Evolutionary conservation across 768 basidiomycete genomes (phyloP).

Genomic region (Lentinula aciculospora): DNA sequence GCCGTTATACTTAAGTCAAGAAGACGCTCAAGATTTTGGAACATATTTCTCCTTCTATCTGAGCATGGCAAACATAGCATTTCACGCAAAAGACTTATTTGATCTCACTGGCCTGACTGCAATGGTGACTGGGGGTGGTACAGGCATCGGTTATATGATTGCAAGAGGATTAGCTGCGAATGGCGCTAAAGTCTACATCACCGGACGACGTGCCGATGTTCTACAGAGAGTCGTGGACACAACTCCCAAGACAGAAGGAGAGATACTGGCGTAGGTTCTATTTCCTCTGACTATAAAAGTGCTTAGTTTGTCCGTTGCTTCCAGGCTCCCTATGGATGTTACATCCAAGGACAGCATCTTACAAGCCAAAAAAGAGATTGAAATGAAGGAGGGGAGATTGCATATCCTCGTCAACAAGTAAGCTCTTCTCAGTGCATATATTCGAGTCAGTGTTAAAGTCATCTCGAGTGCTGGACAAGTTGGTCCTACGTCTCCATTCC

Average conservation of each 20-base stretch:
- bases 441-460: neutral
- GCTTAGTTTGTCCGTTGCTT: neutral
- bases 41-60: neutral
- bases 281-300: too few species aligned
- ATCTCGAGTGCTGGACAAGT: conserved; percentile 62
- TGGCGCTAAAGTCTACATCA: conserved; percentile 76
- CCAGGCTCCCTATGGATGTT: conserved; percentile 64
- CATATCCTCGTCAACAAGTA: conserved; percentile 85
- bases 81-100: conserved; percentile 30
- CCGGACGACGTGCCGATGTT: conserved; percentile 60
- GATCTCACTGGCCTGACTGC: conserved; percentile 55
- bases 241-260: conserved; percentile 39
- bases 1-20: neutral
- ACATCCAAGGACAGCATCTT: conserved; percentile 65
- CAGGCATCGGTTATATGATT: conserved; percentile 35
- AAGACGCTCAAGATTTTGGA: too few species aligned
- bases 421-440: conserved; percentile 11
- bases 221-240: conserved; percentile 50
- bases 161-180: conserved; percentile 49
- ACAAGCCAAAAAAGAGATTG: conserved; percentile 45
- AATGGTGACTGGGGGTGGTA: conserved; percentile 49
- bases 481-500: conserved; percentile 57
- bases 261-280: conserved; percentile 49
- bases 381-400: conserved; percentile 59
- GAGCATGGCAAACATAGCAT: conserved; percentile 16